Conservation (phyloP, 495 filamentous ascomycete genomes). For the Penicillium canescens region DNA sequence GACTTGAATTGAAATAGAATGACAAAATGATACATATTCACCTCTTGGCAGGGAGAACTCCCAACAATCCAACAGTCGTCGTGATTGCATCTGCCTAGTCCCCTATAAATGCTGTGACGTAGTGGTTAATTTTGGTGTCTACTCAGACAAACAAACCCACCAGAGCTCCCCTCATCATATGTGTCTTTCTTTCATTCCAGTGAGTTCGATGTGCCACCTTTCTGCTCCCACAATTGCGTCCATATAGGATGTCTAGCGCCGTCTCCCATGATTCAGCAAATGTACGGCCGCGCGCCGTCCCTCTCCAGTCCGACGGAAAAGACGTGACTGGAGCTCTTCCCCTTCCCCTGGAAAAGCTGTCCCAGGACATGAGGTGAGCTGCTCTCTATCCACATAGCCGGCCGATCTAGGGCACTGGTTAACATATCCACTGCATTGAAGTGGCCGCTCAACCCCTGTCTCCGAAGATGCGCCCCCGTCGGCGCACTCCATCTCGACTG, state of each 20-base stretch:
- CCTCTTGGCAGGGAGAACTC: not conserved
- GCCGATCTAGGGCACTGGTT: not conserved
- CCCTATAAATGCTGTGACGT: constrained; percentile 4
- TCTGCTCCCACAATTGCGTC: constrained; percentile 12
- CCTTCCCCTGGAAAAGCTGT: constrained; percentile 26
- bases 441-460: constrained; percentile 86
- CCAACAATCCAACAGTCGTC: constrained; percentile 2
- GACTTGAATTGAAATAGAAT: not conserved
- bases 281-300: constrained; percentile 35
- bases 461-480: constrained; percentile 91
- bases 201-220: constrained; percentile 24
- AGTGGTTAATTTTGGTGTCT: constrained; percentile 3
- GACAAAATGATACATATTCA: not conserved
- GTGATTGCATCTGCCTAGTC: constrained; percentile 3
- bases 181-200: not conserved
- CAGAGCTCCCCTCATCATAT: not conserved
- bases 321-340: constrained; percentile 16
- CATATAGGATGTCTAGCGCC: constrained; percentile 37
- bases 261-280: constrained; percentile 29
- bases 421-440: constrained; percentile 30
- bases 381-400: not conserved
- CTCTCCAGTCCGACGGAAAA: constrained; percentile 23
- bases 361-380: constrained; percentile 32
- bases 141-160: constrained; percentile 8
- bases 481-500: constrained; percentile 77